These are phyloP conservation scores for Amniculicola lignicola DNA, from an alignment of 495 filamentous ascomycete genomes.

Conservation along the genomic window DNA sequence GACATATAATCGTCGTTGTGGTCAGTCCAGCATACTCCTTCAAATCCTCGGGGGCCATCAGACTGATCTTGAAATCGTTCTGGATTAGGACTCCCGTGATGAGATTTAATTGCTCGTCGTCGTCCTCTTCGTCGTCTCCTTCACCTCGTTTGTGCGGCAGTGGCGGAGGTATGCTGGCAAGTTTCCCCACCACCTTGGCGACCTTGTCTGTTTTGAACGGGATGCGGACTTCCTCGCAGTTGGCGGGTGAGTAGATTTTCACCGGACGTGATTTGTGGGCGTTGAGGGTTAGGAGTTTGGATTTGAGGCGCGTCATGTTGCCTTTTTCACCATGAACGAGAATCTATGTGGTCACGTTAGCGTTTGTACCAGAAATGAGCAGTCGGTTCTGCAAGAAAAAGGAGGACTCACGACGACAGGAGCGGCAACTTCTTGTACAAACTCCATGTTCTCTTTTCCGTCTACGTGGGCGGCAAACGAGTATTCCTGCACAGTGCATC, in stretches of 20 bases:
- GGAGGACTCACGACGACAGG: constrained; percentile 76
- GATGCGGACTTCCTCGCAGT: constrained; percentile 92
- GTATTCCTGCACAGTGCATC: constrained; percentile 88
- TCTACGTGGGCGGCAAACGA: constrained; percentile 97
- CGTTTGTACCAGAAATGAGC: constrained; percentile 92
- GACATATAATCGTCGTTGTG: constrained; percentile 87
- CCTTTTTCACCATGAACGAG: constrained; percentile 95
- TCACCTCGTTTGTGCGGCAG: constrained; percentile 16
- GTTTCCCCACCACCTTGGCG: constrained; percentile 91
- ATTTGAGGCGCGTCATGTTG: constrained; percentile 96
- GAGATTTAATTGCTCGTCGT: constrained; percentile 52
- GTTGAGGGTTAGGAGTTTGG: constrained; percentile 87
- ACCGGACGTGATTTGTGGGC: constrained; percentile 71
- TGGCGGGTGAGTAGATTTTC: constrained; percentile 88
- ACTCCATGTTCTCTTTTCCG: constrained; percentile 89
- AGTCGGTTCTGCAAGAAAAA: constrained; percentile 53
- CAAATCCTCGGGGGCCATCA: constrained; percentile 95
- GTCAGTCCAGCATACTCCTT: constrained; percentile 93
- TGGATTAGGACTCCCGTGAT: constrained; percentile 91
- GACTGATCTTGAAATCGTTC: constrained; percentile 90
- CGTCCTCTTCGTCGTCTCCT: constrained; percentile 38
- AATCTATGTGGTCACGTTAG: constrained; percentile 87
- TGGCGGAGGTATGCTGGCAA: constrained; percentile 75
- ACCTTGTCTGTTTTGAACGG: constrained; percentile 95
- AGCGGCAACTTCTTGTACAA: constrained; percentile 87